phyloP scores from a whole-genome alignment of 352 stramenopile species.

The Phytopythium cucurbitacearum region DNA sequence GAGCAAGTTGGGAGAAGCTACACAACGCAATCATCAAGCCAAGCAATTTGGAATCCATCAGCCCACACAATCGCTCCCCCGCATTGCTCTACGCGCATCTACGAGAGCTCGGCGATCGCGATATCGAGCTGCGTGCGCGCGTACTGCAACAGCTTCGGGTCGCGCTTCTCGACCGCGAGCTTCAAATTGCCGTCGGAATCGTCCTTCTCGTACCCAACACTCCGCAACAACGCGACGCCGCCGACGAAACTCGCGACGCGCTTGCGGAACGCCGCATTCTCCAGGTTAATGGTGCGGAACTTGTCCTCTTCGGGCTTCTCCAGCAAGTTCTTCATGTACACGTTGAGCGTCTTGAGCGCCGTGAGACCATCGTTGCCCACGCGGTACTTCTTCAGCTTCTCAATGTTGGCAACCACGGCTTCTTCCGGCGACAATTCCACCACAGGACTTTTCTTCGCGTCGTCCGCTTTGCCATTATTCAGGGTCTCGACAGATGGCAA shows the following conservation, averaged over 20 bases:
- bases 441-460: slow-evolving; percentile 33
- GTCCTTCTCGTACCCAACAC: slow-evolving; percentile 88
- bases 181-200: slow-evolving; percentile 60
- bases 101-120: slow-evolving; percentile 64
- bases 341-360: slow-evolving; percentile 77
- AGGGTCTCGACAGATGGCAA: slow-evolving; percentile 29
- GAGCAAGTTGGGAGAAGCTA: no score
- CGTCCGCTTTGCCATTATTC: slow-evolving; percentile 10
- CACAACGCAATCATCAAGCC: no score
- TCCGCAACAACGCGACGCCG: slow-evolving; percentile 81
- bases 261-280: slow-evolving; percentile 89
- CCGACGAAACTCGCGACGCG: slow-evolving; percentile 82
- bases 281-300: slow-evolving; percentile 88
- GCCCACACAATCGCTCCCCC: not conserved
- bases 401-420: slow-evolving; percentile 65
- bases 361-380: slow-evolving; percentile 78
- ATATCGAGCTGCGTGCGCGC: slow-evolving; percentile 49
- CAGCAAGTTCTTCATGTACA: slow-evolving; percentile 87
- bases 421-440: slow-evolving; percentile 51
- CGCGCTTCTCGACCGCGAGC: slow-evolving; percentile 51
- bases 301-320: slow-evolving; percentile 88
- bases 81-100: slow-evolving; percentile 4
- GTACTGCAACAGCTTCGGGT: slow-evolving; percentile 62
- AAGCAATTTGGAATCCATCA: no score
- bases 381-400: slow-evolving; percentile 83